phyloP scores from a whole-genome alignment of 2,329 filamentous ascomycete genomes.

The Cercospora zeina region DNA sequence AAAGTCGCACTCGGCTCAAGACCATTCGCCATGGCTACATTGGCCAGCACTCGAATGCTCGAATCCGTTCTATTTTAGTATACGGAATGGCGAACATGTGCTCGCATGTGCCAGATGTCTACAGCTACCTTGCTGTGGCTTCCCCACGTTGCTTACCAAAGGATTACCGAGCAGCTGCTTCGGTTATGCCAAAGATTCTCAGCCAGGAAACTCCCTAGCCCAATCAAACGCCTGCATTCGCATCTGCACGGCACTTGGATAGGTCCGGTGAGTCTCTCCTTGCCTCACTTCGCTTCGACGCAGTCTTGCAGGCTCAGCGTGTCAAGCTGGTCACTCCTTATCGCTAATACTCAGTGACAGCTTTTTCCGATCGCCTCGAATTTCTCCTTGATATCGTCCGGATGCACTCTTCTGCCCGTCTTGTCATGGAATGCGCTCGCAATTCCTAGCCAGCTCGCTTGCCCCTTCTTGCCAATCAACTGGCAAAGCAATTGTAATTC shows the following conservation, averaged over 20 bases:
- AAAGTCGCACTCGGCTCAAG: not conserved
- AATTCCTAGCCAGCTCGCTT: constrained; percentile 50
- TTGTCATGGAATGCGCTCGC: constrained; percentile 52
- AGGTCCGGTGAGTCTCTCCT: not conserved
- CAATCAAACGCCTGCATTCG: not conserved
- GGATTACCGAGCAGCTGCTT: constrained; percentile 11
- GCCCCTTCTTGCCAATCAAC: constrained; percentile 43
- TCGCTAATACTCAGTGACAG: not conserved
- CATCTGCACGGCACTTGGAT: not conserved
- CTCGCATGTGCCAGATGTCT: not conserved
- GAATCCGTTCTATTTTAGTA: not conserved
- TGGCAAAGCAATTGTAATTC: constrained; percentile 48
- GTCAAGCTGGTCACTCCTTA: not conserved
- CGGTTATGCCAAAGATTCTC: not conserved
- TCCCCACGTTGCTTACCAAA: constrained; percentile 8
- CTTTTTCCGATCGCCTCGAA: constrained; percentile 36
- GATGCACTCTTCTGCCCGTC: constrained; percentile 50
- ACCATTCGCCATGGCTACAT: not conserved
- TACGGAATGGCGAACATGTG: not conserved
- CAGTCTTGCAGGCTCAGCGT: not conserved
- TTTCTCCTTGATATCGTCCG: constrained; percentile 48
- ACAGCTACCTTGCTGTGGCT: constrained; percentile 12
- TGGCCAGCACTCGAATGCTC: not conserved
- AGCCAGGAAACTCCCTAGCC: not conserved
- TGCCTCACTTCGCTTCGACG: not conserved